A percentile compares a stretch with the other conserved stretches of the same genome.
Evolutionary conservation across 345 rosid genomes (phyloP).

Genomic region (Toxicodendron radicans): DNA sequence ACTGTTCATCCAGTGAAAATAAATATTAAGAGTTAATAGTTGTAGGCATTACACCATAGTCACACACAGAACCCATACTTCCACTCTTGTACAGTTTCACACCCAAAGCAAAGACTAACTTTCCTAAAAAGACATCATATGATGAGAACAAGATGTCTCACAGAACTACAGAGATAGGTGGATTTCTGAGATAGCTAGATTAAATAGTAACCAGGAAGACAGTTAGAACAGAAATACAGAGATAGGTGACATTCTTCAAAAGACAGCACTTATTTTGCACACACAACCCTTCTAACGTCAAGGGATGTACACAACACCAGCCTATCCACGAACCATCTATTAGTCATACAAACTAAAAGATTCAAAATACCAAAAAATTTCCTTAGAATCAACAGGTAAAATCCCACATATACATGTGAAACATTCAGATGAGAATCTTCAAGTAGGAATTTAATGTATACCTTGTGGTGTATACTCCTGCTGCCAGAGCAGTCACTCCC

Average conservation of each 20-base stretch:
- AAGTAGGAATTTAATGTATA: slow-evolving; percentile 26
- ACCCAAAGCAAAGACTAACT: background rate
- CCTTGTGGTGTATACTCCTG: slow-evolving; percentile 97
- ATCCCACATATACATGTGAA: background rate
- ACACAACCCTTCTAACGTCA: background rate
- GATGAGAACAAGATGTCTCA: background rate
- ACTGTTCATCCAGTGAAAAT: background rate
- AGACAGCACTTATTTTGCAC: too few species aligned
- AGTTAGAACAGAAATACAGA: too few species aligned
- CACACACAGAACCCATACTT: background rate
- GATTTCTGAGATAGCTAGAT: too few species aligned
- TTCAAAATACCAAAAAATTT: slow-evolving; percentile 1
- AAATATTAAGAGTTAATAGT: background rate
- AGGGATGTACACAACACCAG: background rate
- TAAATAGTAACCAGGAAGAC: too few species aligned
- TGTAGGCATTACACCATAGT: background rate
- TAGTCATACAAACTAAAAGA: background rate
- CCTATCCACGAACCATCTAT: background rate
- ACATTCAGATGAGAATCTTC: background rate
- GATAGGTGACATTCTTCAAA: too few species aligned
- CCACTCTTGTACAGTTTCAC: background rate
- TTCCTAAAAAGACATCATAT: background rate
- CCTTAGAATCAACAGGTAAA: slow-evolving; percentile 3
- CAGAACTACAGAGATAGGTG: too few species aligned
- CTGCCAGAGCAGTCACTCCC: slow-evolving; percentile 96